phyloP scores from a whole-genome alignment of 257 asterid genomes.

The Nicotiana obtusifolia region DNA sequence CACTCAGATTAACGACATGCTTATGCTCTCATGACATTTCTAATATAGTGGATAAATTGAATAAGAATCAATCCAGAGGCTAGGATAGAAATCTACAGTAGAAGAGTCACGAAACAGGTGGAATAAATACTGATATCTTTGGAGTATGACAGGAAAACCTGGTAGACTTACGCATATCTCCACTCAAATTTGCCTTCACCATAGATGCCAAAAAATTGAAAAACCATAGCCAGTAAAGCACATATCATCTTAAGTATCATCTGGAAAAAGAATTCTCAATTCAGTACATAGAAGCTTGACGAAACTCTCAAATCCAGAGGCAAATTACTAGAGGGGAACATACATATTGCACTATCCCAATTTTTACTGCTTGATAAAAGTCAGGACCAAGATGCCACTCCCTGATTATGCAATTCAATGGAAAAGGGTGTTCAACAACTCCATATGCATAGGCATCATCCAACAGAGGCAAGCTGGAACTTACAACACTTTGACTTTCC shows the following conservation, averaged over 20 bases:
- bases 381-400: slow-evolving; percentile 85
- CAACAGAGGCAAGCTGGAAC: slow-evolving; percentile 69
- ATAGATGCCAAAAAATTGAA: slow-evolving; percentile 64
- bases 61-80: not conserved
- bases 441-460: slow-evolving; percentile 98
- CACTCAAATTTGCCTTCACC: slow-evolving; percentile 98
- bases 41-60: not conserved
- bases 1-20: slow-evolving; percentile 11
- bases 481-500: slow-evolving; percentile 61
- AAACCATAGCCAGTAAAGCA: slow-evolving; percentile 82
- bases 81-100: not conserved
- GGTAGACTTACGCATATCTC: slow-evolving; percentile 78
- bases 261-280: slow-evolving; percentile 34
- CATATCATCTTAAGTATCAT: slow-evolving; percentile 92
- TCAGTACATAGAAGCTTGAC: slow-evolving; percentile 7
- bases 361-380: slow-evolving; percentile 88
- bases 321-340: slow-evolving; percentile 22
- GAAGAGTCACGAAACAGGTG: not conserved
- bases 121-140: not conserved
- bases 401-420: slow-evolving; percentile 62
- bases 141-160: not conserved
- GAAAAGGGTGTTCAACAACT: slow-evolving; percentile 91
- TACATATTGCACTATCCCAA: slow-evolving; percentile 98
- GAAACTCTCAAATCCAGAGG: not conserved
- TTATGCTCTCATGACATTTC: not conserved